phyloP scores from a whole-genome alignment of 2,329 filamentous ascomycete species.

The Aspergillus pseudotamarii region DNA sequence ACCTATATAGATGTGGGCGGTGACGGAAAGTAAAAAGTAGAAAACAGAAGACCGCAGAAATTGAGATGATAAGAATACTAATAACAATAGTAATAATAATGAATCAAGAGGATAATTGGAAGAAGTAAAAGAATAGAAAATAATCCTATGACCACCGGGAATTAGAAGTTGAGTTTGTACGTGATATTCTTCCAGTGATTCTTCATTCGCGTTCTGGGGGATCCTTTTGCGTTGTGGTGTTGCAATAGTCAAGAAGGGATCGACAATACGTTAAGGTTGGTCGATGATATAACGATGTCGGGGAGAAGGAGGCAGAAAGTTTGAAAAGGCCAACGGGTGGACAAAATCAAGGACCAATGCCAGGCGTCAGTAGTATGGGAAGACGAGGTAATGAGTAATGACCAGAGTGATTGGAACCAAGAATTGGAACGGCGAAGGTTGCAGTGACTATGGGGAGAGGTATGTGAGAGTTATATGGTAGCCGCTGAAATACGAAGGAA shows the following conservation, averaged over 20 bases:
- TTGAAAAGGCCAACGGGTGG: conserved; percentile 1
- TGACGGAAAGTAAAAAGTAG: not conserved
- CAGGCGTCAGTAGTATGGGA: not conserved
- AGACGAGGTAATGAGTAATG: conserved; percentile 13
- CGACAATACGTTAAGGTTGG: conserved; percentile 4
- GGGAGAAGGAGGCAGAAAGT: conserved; percentile 3
- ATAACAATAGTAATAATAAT: not conserved
- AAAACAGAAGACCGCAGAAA: not conserved
- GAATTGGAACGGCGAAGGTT: conserved; percentile 5
- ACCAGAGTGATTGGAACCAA: conserved; percentile 9
- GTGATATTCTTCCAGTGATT: not conserved
- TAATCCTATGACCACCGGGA: not conserved
- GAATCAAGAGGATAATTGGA: not conserved
- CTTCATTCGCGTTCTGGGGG: not conserved
- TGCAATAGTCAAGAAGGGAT: conserved; percentile 1
- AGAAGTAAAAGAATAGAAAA: not conserved
- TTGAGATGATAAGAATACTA: too few relatives aligned
- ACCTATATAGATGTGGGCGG: conserved; percentile 9
- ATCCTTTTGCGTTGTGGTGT: not conserved
- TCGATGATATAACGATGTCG: conserved; percentile 12
- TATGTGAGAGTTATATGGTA: conserved; percentile 1
- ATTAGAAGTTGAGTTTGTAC: not conserved
- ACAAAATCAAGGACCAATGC: conserved; percentile 6
- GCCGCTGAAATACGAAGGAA: not conserved
- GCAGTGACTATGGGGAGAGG: not conserved